Conservation (phyloP, 139 green algal species). For the Closterium sp. region DNA sequence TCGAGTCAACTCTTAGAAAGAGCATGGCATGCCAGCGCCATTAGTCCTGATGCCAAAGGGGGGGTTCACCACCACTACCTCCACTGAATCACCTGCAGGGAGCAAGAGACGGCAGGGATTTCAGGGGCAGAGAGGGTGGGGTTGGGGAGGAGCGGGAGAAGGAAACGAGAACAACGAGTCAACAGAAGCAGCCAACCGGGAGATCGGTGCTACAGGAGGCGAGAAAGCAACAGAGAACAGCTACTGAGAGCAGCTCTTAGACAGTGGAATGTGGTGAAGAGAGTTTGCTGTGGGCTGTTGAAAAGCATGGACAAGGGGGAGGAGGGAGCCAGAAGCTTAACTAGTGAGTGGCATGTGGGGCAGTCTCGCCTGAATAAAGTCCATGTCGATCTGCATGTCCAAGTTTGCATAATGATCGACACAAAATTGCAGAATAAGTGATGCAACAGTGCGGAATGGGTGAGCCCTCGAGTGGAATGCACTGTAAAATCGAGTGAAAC, state of each 20-base stretch:
- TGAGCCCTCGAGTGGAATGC: too few species aligned
- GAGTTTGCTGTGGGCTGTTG: slow-evolving; percentile 2
- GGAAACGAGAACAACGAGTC: too few species aligned
- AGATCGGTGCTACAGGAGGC: background rate
- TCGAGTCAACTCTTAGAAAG: background rate
- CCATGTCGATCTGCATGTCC: slow-evolving; percentile 16
- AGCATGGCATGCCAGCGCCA: background rate
- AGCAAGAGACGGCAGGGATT: too few species aligned
- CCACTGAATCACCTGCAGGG: slow-evolving; percentile 40
- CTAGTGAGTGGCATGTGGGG: background rate
- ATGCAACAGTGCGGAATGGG: too few species aligned
- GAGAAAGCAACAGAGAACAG: slow-evolving; percentile 15
- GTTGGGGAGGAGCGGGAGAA: too few species aligned
- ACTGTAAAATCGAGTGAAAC: too few species aligned
- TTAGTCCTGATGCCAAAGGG: slow-evolving; percentile 56
- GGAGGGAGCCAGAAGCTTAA: background rate
- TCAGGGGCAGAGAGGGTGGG: too few species aligned
- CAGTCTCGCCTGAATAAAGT: slow-evolving; percentile 52
- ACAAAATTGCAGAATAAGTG: too few species aligned
- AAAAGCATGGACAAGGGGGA: background rate
- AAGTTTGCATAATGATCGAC: background rate
- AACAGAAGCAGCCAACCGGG: too few species aligned
- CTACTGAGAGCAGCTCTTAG: too few species aligned
- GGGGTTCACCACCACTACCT: slow-evolving; percentile 78
- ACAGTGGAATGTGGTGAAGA: too few species aligned